Evolutionary conservation across 257 asterid genomes (phyloP).

Genomic region (Salvia splendens): DNA sequence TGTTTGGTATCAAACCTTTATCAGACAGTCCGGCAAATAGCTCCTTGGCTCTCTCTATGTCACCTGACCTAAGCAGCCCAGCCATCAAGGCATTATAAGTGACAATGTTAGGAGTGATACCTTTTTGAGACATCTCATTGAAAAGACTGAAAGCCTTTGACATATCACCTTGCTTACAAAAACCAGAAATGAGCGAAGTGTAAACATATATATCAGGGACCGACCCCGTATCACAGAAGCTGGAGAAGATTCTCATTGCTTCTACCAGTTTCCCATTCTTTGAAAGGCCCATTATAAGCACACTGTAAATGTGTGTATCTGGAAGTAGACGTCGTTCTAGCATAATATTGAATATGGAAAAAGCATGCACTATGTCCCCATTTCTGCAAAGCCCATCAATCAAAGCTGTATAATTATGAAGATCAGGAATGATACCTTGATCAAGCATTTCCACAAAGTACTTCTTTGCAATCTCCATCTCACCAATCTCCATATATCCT

Average conservation of each 20-base stretch:
- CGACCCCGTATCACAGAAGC: conserved; percentile 56
- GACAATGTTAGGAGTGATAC: conserved; percentile 68
- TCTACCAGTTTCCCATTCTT: conserved; percentile 67
- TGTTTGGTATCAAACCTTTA: conserved; percentile 60
- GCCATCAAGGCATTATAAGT: conserved; percentile 77
- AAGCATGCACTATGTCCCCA: conserved; percentile 58
- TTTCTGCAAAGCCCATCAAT: conserved; percentile 74
- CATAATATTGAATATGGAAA: conserved; percentile 54
- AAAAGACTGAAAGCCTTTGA: conserved; percentile 62
- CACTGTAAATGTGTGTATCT: conserved; percentile 61
- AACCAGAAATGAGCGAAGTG: conserved; percentile 79
- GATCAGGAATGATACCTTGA: conserved; percentile 62
- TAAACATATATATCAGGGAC: conserved; percentile 71
- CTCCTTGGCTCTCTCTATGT: conserved; percentile 58
- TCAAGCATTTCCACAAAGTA: conserved; percentile 71
- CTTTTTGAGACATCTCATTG: conserved; percentile 66
- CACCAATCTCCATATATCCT: conserved; percentile 58
- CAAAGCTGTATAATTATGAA: conserved; percentile 52
- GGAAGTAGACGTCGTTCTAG: conserved; percentile 57
- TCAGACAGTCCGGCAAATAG: conserved; percentile 59
- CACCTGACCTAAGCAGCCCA: conserved; percentile 72
- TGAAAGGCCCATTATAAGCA: conserved; percentile 67
- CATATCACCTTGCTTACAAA: conserved; percentile 68
- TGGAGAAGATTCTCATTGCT: conserved; percentile 64
- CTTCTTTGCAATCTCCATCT: conserved; percentile 64